phyloP scores from a whole-genome alignment of 257 asterid genomes.

The Osmanthus fragrans region DNA sequence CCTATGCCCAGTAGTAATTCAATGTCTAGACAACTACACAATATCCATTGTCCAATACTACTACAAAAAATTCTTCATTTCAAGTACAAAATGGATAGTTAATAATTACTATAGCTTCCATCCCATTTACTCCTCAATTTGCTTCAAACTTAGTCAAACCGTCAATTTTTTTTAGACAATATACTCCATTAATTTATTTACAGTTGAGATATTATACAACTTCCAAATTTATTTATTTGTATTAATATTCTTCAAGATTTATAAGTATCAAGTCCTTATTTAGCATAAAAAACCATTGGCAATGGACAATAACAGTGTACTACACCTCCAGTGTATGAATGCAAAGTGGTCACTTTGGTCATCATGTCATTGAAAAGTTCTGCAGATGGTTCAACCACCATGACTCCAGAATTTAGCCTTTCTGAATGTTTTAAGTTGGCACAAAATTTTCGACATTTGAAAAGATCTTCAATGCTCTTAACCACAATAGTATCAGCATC shows the following conservation, averaged over 20 bases:
- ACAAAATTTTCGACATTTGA: constrained; percentile 90
- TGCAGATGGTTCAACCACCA: constrained; percentile 97
- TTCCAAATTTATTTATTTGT: not conserved
- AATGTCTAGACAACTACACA: not conserved
- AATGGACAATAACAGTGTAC: constrained; percentile 5
- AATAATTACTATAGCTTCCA: not conserved
- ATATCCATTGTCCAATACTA: not conserved
- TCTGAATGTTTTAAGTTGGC: constrained; percentile 97
- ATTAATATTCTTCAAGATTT: not conserved
- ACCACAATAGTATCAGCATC: constrained; percentile 98
- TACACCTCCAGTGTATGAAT: constrained; percentile 96
- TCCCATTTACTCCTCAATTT: not conserved
- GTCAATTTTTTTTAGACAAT: not conserved
- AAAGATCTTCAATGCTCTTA: constrained; percentile 87
- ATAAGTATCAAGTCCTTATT: not conserved
- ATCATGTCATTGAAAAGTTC: constrained; percentile 85
- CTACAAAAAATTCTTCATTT: not conserved
- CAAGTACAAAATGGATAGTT: not conserved
- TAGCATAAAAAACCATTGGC: not conserved
- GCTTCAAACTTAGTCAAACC: not conserved
- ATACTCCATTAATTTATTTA: not conserved
- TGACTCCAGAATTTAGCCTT: constrained; percentile 95
- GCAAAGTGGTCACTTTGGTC: constrained; percentile 81
- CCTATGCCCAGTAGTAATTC: not conserved
- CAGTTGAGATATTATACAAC: not conserved